Percentiles rank a stretch among this genome's conserved stretches.
Evolutionary conservation across 176 grass and related monocot species (phyloP).

Genomic region (Phragmites australis): DNA sequence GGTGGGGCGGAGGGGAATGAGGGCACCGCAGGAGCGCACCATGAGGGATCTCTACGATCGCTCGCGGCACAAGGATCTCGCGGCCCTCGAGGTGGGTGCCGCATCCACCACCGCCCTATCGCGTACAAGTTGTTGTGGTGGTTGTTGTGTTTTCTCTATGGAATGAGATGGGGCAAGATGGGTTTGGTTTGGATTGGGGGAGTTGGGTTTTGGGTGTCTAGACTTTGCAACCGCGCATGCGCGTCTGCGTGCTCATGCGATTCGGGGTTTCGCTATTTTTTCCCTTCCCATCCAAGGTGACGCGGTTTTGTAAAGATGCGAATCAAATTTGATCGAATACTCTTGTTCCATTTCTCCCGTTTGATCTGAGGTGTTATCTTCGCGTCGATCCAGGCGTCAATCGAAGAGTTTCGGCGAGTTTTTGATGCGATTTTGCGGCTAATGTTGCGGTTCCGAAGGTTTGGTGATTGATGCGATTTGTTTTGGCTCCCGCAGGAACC

Average conservation of each 20-base stretch:
- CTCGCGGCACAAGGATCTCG: slow-evolving; percentile 31
- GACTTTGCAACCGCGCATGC: not conserved
- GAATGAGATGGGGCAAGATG: not conserved
- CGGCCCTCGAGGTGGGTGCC: slow-evolving; percentile 26
- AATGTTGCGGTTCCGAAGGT: not conserved
- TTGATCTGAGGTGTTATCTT: not conserved
- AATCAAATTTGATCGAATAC: slow-evolving; percentile 32
- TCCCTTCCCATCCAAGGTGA: not conserved
- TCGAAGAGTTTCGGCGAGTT: slow-evolving; percentile 6
- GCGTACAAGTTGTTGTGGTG: not conserved
- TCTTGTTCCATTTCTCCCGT: not conserved
- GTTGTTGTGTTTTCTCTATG: not conserved
- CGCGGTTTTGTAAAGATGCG: not conserved
- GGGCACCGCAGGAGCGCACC: slow-evolving; percentile 41
- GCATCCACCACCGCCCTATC: not conserved
- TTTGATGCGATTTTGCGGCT: not conserved
- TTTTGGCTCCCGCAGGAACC: slow-evolving; percentile 33
- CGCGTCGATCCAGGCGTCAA: not conserved
- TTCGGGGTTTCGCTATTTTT: not conserved
- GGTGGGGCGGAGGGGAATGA: slow-evolving; percentile 41
- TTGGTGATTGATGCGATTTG: slow-evolving; percentile 20
- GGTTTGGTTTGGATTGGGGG: not conserved
- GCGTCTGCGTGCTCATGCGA: not conserved
- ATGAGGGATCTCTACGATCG: slow-evolving; percentile 71
- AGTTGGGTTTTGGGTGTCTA: not conserved